A percentile compares a stretch with the other conserved stretches of the same genome.
These are phyloP conservation scores for Cubamyces lactineus DNA, from an alignment of 768 basidiomycete species.

Conservation along the genomic window DNA sequence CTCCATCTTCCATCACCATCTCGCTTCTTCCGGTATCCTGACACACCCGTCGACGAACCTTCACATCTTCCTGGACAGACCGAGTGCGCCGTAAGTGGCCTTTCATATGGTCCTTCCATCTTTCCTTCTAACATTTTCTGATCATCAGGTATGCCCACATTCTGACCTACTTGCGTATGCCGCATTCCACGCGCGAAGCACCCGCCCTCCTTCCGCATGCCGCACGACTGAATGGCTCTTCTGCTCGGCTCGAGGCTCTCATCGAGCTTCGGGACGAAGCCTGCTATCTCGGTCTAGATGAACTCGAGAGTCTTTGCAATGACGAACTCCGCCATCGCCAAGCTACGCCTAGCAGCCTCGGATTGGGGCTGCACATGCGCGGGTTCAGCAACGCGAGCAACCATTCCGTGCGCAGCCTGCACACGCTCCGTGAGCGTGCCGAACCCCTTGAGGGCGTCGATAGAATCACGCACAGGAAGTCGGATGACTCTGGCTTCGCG, in stretches of 20 bases:
- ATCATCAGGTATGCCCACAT: constrained; percentile 67
- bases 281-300: constrained; percentile 68
- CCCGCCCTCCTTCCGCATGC: constrained; percentile 63
- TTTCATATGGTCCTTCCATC: not conserved
- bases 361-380: constrained; percentile 40
- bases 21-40: constrained; percentile 60
- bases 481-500: constrained; percentile 31
- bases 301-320: constrained; percentile 64
- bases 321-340: constrained; percentile 65
- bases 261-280: constrained; percentile 83
- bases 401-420: constrained; percentile 61
- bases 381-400: constrained; percentile 57
- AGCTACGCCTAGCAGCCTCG: constrained; percentile 34
- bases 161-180: constrained; percentile 70
- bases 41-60: constrained; percentile 49
- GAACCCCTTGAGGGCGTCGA: constrained; percentile 35
- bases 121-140: not conserved
- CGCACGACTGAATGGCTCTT: constrained; percentile 51
- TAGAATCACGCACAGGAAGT: constrained; percentile 16
- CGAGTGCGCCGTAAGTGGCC: constrained; percentile 75
- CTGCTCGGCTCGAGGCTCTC: constrained; percentile 61
- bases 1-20: constrained; percentile 62
- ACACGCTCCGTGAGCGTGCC: constrained; percentile 59
- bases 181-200: constrained; percentile 46
- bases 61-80: constrained; percentile 79